A percentile compares a stretch with the other conserved stretches of the same genome.
Evolutionary conservation across 352 stramenopile genomes (phyloP).

Genomic region (Globisporangium spiculum): DNA sequence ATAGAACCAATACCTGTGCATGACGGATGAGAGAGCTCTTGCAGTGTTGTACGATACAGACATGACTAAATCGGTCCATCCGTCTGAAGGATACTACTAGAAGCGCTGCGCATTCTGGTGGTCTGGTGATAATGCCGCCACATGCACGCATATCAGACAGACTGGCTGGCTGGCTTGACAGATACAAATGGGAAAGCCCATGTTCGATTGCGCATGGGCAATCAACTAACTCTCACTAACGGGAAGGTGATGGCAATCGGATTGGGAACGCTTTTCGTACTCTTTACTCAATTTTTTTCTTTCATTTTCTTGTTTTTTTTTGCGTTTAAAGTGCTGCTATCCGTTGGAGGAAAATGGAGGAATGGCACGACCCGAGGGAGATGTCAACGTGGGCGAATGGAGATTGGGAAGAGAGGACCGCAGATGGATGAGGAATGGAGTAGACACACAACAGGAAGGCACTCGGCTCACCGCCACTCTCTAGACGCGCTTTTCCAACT

Average conservation of each 20-base stretch:
- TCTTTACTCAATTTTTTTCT: slow-evolving; percentile 2
- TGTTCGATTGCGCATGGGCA: background rate
- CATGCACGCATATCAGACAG: background rate
- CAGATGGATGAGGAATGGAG: background rate
- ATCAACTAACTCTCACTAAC: background rate
- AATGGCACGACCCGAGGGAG: background rate
- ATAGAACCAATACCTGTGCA: slow-evolving; percentile 9
- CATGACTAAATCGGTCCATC: too few relatives aligned
- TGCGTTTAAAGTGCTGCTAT: background rate
- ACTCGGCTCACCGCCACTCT: background rate
- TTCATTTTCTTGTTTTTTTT: slow-evolving; percentile 2
- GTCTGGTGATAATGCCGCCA: background rate
- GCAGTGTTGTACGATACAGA: too few relatives aligned
- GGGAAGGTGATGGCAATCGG: background rate
- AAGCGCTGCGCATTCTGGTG: background rate
- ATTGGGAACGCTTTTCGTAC: background rate
- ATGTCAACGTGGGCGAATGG: background rate
- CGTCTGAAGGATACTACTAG: too few relatives aligned
- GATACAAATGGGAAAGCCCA: background rate
- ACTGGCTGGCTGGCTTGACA: background rate
- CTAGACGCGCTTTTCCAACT: slow-evolving; percentile 4
- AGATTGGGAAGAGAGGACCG: background rate
- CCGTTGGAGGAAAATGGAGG: background rate
- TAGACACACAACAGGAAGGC: background rate
- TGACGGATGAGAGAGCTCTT: background rate